phyloP scores from a whole-genome alignment of 2,329 filamentous ascomycete genomes.

The Microdochium paspali region DNA sequence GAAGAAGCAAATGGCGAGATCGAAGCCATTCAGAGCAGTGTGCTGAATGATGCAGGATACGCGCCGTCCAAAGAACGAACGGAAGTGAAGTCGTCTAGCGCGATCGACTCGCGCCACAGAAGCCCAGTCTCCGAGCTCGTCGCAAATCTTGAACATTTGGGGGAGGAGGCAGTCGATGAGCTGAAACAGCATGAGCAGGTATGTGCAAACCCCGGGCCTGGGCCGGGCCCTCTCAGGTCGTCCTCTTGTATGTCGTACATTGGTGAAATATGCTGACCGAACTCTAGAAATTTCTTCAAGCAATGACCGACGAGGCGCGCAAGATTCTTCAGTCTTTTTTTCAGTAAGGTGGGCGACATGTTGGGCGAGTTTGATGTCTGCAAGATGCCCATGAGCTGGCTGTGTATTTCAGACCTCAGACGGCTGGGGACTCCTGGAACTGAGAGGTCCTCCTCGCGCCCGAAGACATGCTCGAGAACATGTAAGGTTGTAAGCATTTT shows the following conservation, averaged over 20 bases:
- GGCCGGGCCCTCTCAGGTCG: conserved; percentile 1
- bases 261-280: conserved; percentile 16
- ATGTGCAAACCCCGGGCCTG: conserved; percentile 2
- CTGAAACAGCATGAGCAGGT: conserved; percentile 19
- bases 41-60: conserved; percentile 1
- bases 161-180: conserved; percentile 16
- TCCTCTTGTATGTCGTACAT: conserved; percentile 12
- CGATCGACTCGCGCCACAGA: conserved; percentile 10
- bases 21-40: conserved; percentile 5
- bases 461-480: too few relatives aligned
- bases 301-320: conserved; percentile 14
- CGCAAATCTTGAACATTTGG: conserved; percentile 11
- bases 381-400: too few relatives aligned
- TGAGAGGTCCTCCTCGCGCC: too few relatives aligned
- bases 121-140: conserved; percentile 8
- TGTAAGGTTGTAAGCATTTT: too few relatives aligned
- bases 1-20: conserved; percentile 13
- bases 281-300: conserved; percentile 16
- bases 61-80: conserved; percentile 1
- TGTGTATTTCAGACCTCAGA: too few relatives aligned
- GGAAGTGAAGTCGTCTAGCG: conserved; percentile 6
- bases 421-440: too few relatives aligned
- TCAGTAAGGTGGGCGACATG: not conserved
- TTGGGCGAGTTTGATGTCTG: too few relatives aligned
- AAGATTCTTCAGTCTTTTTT: conserved; percentile 15